Percentiles rank a stretch among this genome's conserved stretches.
These are phyloP conservation scores for Mortierella claussenii DNA, from an alignment of 192 early-diverging fungal genomes.

Conservation along the genomic window DNA sequence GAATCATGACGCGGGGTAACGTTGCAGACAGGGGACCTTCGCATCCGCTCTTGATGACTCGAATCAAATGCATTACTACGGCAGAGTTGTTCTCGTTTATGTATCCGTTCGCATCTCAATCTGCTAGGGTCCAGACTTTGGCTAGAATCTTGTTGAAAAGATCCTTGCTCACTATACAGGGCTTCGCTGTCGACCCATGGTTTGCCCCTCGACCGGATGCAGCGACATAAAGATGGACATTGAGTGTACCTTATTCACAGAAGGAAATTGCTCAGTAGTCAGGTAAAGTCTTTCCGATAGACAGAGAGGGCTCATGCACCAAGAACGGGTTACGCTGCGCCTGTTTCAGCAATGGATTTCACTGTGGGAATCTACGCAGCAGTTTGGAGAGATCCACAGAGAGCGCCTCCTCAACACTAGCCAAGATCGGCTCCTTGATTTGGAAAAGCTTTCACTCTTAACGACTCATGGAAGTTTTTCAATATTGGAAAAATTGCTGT, in stretches of 20 bases:
- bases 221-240: slow-evolving; percentile 60
- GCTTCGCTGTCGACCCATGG: slow-evolving; percentile 65
- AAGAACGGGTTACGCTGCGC: slow-evolving; percentile 66
- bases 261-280: slow-evolving; percentile 66
- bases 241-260: slow-evolving; percentile 62
- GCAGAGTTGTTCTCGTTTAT: slow-evolving; percentile 86
- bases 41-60: slow-evolving; percentile 57
- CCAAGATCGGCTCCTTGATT: slow-evolving; percentile 76
- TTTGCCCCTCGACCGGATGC: slow-evolving; percentile 66
- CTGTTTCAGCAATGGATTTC: slow-evolving; percentile 78
- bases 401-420: slow-evolving; percentile 78
- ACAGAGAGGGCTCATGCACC: slow-evolving; percentile 2
- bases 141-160: slow-evolving; percentile 71
- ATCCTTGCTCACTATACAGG: slow-evolving; percentile 72
- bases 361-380: slow-evolving; percentile 79
- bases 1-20: slow-evolving; percentile 58
- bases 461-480: slow-evolving; percentile 74
- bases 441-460: slow-evolving; percentile 80
- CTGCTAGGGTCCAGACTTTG: slow-evolving; percentile 79
- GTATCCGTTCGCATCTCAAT: slow-evolving; percentile 86
- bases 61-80: slow-evolving; percentile 80
- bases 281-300: slow-evolving; percentile 46
- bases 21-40: slow-evolving; percentile 54
- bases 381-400: slow-evolving; percentile 77
- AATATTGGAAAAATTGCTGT: slow-evolving; percentile 87